Base-by-base conservation (phyloP, 768 basidiomycete species). In the Trametes maxima region DNA sequence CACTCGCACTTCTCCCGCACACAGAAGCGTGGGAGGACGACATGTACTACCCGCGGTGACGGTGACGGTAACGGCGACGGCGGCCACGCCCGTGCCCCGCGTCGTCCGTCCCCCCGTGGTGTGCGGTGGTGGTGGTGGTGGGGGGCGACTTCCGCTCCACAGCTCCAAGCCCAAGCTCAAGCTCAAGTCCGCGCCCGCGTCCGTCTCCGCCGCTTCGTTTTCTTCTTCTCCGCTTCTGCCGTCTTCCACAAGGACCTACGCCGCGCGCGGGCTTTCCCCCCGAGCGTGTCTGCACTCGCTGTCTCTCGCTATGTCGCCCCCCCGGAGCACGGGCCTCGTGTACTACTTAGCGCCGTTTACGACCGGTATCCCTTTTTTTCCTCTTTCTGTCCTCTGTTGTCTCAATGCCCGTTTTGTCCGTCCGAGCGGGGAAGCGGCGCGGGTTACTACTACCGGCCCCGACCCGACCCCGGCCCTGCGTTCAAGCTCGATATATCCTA, bases 21-120 rank as follows among this genome's bases (percentile, higher is more conserved):
- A 12, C 67, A 77, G 76, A 77, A 36, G 69, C 70, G 36, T 84
- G 83, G 83, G 81, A 80, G 63, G 78, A 81, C 40, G 79, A 82
- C 37, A 61, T 70, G 14, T 82, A 80, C 66, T 84, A 77, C 63
- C 75, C 77, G 13, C 67, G 66, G 60, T 72, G 59, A 70, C 58
- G 43, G 24, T 46, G 25, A 33, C 28, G 28, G 28, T 33, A 8
- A 33, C 28, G 28, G 28, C 28, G 28, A 33, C 28, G 28, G 28
- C 28, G 28, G 28, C 43, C 52, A 21, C 52, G 52, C 25, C 47
- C 44, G 44, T 35, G 13, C 25, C 16, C 5, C 47, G 25, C 24
- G 28, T 16, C 25, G 47, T 3, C 25, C 46, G 10, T 14, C 13
- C 19, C 25, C 47, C 53, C 44, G 49, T 44, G 36, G 17, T 48